Percentiles rank a stretch among this genome's conserved stretches.
Conservation (phyloP, 176 grass and related monocot genomes). For the Triticum aestivum region IWGSC_CS_RefSeq_v2.1 NC_057813.1:448348357-448348856, state of each 20-base stretch:
- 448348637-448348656: not conserved
- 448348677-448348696: not conserved
- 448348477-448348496: constrained; percentile 20
- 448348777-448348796: not conserved
- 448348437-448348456: constrained; percentile 35
- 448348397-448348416: not conserved
- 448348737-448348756: not conserved
- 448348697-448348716: not conserved
- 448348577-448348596: constrained; percentile 10
- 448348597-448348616: not conserved
- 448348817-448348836: not conserved
- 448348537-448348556: not conserved
- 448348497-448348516: not conserved
- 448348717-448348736: not conserved
- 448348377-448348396: not conserved
- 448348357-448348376: not conserved
- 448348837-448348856: not conserved
- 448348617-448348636: constrained; percentile 1
- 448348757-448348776: not conserved
- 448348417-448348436: not conserved
- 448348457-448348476: constrained; percentile 17
- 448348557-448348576: constrained; percentile 24
- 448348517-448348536: constrained; percentile 30
- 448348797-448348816: too few species aligned
- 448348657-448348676: constrained; percentile 18